These are phyloP conservation scores for Cladosporium oxysporum DNA, from an alignment of 2,329 filamentous ascomycete genomes.

Conservation along the genomic window DNA sequence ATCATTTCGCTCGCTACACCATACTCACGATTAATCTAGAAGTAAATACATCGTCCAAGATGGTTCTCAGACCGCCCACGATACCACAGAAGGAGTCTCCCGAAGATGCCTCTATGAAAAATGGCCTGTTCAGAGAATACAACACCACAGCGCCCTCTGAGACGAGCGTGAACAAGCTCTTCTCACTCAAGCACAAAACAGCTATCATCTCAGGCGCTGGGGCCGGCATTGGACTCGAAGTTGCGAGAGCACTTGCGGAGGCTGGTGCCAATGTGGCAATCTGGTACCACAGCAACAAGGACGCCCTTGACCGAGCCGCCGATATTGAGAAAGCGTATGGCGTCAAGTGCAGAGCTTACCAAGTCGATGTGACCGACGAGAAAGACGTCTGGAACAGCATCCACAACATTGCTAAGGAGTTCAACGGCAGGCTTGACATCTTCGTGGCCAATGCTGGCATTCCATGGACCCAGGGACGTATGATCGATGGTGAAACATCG, in stretches of 20 bases:
- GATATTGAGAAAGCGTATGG: conserved; percentile 38
- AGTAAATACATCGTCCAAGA: background rate
- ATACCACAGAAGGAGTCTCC: conserved; percentile 24
- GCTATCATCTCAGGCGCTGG: conserved; percentile 40
- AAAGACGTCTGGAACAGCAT: conserved; percentile 46
- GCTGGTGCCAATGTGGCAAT: conserved; percentile 49
- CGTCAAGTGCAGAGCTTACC: conserved; percentile 49
- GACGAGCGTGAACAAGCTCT: conserved; percentile 32
- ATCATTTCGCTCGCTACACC: background rate
- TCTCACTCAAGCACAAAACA: conserved; percentile 39
- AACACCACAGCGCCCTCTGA: conserved; percentile 38
- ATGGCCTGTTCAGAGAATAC: conserved; percentile 39
- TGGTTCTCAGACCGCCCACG: conserved; percentile 10
- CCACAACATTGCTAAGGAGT: conserved; percentile 56
- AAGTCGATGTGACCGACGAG: conserved; percentile 49
- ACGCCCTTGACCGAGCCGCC: conserved; percentile 35
- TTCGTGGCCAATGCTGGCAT: conserved; percentile 80
- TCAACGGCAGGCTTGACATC: conserved; percentile 73
- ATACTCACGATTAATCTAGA: background rate
- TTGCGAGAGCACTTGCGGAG: conserved; percentile 39
- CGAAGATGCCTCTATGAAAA: conserved; percentile 38
- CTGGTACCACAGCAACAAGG: conserved; percentile 45
- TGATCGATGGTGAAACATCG: conserved; percentile 65
- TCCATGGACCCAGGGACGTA: conserved; percentile 68
- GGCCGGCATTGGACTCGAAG: conserved; percentile 38